Evolutionary conservation across 306 rosid genomes (phyloP).

Genomic region (Cicer bijugum): DNA sequence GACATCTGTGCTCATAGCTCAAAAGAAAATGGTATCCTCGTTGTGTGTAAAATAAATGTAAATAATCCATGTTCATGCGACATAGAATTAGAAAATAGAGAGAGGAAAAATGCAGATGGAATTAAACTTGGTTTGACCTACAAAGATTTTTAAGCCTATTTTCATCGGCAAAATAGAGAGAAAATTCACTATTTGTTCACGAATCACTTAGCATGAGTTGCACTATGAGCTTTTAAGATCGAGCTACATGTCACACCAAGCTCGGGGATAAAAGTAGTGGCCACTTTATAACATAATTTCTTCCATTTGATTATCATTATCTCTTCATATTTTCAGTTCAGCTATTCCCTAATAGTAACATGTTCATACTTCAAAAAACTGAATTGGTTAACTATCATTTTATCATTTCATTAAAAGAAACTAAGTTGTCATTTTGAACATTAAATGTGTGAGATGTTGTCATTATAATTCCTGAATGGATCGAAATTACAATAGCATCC

Average conservation of each 20-base stretch:
- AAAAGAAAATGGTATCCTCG: background rate
- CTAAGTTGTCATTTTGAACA: too few species aligned
- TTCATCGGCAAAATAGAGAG: background rate
- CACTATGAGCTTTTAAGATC: background rate
- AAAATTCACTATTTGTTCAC: background rate
- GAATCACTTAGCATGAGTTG: background rate
- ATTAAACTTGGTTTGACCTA: background rate
- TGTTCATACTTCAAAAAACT: constrained; percentile 5
- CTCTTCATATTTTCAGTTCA: constrained; percentile 4
- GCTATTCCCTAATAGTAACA: constrained; percentile 1
- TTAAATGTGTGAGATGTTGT: too few species aligned
- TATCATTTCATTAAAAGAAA: background rate
- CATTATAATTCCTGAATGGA: too few species aligned
- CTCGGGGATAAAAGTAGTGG: too few species aligned
- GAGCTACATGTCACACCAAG: background rate
- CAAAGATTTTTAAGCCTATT: background rate
- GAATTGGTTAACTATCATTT: background rate
- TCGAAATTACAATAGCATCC: too few species aligned
- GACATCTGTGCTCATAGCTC: background rate
- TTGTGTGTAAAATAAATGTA: background rate
- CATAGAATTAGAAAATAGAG: background rate
- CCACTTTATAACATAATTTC: constrained; percentile 4
- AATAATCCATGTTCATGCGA: constrained; percentile 10
- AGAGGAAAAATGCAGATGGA: constrained; percentile 11
- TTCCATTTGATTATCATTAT: background rate